Base-by-base conservation (phyloP, 2,329 filamentous ascomycete species). In the Cordyceps fumosorosea region DNA sequence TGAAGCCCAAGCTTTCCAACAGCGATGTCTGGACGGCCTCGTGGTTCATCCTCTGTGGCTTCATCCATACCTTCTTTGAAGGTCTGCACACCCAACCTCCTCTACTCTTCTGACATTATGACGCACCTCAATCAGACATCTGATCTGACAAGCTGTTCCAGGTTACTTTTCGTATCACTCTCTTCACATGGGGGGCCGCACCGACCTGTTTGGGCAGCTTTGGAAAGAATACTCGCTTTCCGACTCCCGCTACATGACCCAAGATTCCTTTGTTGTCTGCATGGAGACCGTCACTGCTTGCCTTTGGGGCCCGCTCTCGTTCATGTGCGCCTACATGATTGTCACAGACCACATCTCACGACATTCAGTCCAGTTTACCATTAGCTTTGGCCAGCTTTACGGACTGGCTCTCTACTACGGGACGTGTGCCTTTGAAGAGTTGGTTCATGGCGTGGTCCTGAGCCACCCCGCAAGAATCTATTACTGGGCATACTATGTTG, bases 31-130 rank as follows among this genome's bases (percentile, higher is more conserved):
- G 81, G n/a, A 83, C 81, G 4, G 81, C 87, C 24, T 73, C 89
- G 74, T 91, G 89, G 89, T 90, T 91, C 73, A 80, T 87, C 48
- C 76, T 91, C 34, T 88, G 86, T 82, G 80, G 73, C 76, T 79
- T 62, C 56, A 74, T 72, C 60, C 71, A 73, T 59, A 56, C 71
- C 48, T 64, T 70, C 48, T 66, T 75, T 18, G 73, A 76, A 67
- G 69, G 67, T 68, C 53, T 32, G 61, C 16, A 29, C 6, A 52
- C 29, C 14, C 11, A 32, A 6, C 37, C 37, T 40, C 24, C 11
- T 29, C 24, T 52, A 29, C 29, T 29, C 14, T 29, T 34, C 22
- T 24, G 26, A 51, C 26, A 47, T n/a, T 4, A 50, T 32, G 24
- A 47, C 37, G 11, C 37, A 40, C 14, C 10, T 40, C 37, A 12